These are phyloP conservation scores for Fonsecaea monophora DNA, from an alignment of 2,329 filamentous ascomycete species.

Conservation along the genomic window DNA sequence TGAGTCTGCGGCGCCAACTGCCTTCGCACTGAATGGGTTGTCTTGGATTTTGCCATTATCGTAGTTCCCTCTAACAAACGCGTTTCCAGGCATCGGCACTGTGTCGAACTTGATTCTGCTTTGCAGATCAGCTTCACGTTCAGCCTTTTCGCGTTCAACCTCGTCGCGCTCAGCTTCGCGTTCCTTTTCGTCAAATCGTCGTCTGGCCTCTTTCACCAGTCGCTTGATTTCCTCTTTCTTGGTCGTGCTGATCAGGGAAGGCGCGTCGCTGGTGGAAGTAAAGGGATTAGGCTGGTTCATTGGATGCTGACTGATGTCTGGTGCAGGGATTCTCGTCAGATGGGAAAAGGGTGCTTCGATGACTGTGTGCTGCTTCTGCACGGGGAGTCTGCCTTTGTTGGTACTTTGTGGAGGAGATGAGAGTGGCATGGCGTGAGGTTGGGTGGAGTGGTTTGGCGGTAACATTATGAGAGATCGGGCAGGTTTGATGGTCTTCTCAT, in stretches of 20 bases:
- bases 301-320: constrained; percentile 38
- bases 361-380: neutral
- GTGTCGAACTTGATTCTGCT: constrained; percentile 7
- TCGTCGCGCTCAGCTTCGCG: constrained; percentile 23
- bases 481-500: constrained; percentile 23
- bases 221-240: constrained; percentile 30
- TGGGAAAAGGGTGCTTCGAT: constrained; percentile 29
- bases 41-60: constrained; percentile 9
- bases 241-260: constrained; percentile 35
- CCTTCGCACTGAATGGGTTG: constrained; percentile 6
- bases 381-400: neutral
- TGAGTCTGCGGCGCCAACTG: constrained; percentile 1
- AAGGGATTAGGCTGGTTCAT: constrained; percentile 27
- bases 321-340: constrained; percentile 30
- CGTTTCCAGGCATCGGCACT: constrained; percentile 12
- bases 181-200: constrained; percentile 20
- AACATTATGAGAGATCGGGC: constrained; percentile 11
- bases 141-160: constrained; percentile 13
- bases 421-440: neutral
- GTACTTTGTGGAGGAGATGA: constrained; percentile 11
- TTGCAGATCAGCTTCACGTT: constrained; percentile 2
- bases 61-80: constrained; percentile 18
- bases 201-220: constrained; percentile 25
- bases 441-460: neutral
- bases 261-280: constrained; percentile 29